phyloP scores from a whole-genome alignment of 768 basidiomycete genomes.

The Pleurotus djamor region DNA sequence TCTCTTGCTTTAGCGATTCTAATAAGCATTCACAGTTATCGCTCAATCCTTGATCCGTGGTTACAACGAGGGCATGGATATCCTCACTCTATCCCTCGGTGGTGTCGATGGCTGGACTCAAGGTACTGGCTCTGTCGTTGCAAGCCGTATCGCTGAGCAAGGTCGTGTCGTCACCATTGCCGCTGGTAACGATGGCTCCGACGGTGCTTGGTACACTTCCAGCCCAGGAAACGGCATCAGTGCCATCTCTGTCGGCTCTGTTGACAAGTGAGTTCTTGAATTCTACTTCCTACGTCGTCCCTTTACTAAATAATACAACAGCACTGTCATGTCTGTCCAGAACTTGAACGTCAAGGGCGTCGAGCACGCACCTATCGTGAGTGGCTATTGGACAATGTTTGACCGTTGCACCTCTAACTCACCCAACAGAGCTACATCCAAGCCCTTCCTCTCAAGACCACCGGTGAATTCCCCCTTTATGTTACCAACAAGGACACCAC shows the following conservation, averaged over 20 bases:
- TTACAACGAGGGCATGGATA: conserved; percentile 51
- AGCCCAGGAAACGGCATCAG: conserved; percentile 50
- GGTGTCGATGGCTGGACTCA: conserved; percentile 65
- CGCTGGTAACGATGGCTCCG: conserved; percentile 53
- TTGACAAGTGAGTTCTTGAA: conserved; percentile 45
- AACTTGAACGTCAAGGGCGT: conserved; percentile 51
- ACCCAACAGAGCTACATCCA: conserved; percentile 37
- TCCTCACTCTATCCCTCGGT: conserved; percentile 66
- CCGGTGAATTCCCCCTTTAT: conserved; percentile 48
- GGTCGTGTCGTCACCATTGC: conserved; percentile 66
- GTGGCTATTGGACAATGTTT: neutral
- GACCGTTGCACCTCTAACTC: neutral
- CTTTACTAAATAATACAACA: conserved; percentile 14
- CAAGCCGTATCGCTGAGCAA: conserved; percentile 51
- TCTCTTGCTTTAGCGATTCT: neutral
- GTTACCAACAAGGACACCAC: conserved; percentile 56
- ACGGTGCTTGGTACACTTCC: conserved; percentile 62
- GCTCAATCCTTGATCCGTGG: conserved; percentile 52
- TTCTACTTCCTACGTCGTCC: neutral
- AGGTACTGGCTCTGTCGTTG: conserved; percentile 48
- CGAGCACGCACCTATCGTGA: conserved; percentile 41
- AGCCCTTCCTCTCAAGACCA: conserved; percentile 44
- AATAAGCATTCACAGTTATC: conserved; percentile 19
- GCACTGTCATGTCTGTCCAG: conserved; percentile 56
- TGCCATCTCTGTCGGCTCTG: conserved; percentile 52